phyloP scores from a whole-genome alignment of 768 basidiomycete species.

The Kwoniella pini region DNA sequence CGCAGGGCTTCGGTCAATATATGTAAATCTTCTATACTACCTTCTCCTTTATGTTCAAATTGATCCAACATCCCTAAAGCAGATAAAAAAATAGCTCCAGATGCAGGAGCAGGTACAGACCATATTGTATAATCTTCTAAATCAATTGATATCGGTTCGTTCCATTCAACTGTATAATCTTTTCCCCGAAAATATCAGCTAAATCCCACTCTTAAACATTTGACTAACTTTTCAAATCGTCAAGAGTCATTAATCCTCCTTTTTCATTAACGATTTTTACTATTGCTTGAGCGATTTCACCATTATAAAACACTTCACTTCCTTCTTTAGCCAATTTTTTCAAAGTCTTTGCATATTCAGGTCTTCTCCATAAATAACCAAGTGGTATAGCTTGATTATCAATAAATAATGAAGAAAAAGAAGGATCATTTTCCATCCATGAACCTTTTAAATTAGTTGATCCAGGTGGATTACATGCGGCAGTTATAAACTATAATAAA shows the following conservation, averaged over 20 bases:
- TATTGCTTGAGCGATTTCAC: slow-evolving; percentile 76
- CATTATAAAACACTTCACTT: slow-evolving; percentile 76
- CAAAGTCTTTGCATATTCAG: slow-evolving; percentile 70
- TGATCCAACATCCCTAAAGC: slow-evolving; percentile 82
- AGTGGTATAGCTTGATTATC: slow-evolving; percentile 25
- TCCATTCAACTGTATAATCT: slow-evolving; percentile 68
- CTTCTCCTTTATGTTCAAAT: slow-evolving; percentile 54
- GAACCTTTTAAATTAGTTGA: slow-evolving; percentile 24
- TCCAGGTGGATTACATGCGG: slow-evolving; percentile 21
- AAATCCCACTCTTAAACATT: no score
- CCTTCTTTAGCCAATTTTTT: slow-evolving; percentile 71
- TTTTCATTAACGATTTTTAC: slow-evolving; percentile 67
- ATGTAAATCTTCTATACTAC: slow-evolving; percentile 68
- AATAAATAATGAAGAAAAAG: slow-evolving; percentile 25
- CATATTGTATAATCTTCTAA: slow-evolving; percentile 77
- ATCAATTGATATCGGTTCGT: slow-evolving; percentile 69
- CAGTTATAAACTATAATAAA: slow-evolving; percentile 19
- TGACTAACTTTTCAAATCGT: slow-evolving; percentile 58
- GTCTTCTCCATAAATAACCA: slow-evolving; percentile 26
- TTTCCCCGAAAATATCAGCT: not conserved
- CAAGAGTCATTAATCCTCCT: slow-evolving; percentile 77
- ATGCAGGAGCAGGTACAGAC: slow-evolving; percentile 75
- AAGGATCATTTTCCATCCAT: slow-evolving; percentile 28
- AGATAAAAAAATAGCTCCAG: slow-evolving; percentile 78
- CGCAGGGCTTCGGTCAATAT: slow-evolving; percentile 79